A percentile compares a stretch with the other conserved stretches of the same genome.
Evolutionary conservation across 2,329 filamentous ascomycete genomes (phyloP).

Genomic region (Aspergillus novofumigatus): DNA sequence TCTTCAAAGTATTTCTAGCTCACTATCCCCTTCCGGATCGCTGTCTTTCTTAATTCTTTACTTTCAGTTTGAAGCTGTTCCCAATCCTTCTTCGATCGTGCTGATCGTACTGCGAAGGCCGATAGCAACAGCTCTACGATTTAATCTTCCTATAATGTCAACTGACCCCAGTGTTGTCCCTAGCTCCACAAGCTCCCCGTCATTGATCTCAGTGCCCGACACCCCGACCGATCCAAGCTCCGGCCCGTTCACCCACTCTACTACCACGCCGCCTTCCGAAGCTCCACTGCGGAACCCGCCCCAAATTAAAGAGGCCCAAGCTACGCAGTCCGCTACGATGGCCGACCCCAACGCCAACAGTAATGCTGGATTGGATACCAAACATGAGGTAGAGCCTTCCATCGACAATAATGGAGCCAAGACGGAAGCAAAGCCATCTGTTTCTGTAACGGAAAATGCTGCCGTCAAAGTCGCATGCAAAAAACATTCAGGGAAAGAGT

Average conservation of each 20-base stretch:
- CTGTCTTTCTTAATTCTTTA: not conserved
- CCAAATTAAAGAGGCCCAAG: slow-evolving; percentile 1
- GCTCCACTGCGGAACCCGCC: slow-evolving; percentile 19
- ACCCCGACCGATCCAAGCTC: slow-evolving; percentile 19
- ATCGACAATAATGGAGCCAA: slow-evolving; percentile 25
- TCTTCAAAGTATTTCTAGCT: not conserved
- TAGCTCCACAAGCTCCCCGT: slow-evolving; percentile 3
- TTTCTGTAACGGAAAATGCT: slow-evolving; percentile 21
- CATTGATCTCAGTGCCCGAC: slow-evolving; percentile 10
- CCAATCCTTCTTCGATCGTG: not conserved
- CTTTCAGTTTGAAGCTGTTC: not conserved
- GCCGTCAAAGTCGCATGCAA: slow-evolving; percentile 29
- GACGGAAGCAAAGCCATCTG: slow-evolving; percentile 18
- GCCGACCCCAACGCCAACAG: slow-evolving; percentile 23
- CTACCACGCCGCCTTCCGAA: slow-evolving; percentile 17
- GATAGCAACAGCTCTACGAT: not conserved
- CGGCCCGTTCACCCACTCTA: slow-evolving; percentile 18
- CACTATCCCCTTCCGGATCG: not conserved
- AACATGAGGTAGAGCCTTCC: slow-evolving; percentile 27
- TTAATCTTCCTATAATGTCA: slow-evolving; percentile 6
- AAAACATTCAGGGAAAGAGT: slow-evolving; percentile 23
- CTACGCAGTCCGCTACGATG: slow-evolving; percentile 19
- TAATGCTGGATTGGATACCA: slow-evolving; percentile 21
- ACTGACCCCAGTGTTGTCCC: slow-evolving; percentile 5
- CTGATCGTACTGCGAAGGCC: not conserved